Evolutionary conservation across 495 filamentous ascomycete genomes (phyloP), one percentile per base, ranked within the genome.

Genomic region (Daldinia caldariorum): DNA sequence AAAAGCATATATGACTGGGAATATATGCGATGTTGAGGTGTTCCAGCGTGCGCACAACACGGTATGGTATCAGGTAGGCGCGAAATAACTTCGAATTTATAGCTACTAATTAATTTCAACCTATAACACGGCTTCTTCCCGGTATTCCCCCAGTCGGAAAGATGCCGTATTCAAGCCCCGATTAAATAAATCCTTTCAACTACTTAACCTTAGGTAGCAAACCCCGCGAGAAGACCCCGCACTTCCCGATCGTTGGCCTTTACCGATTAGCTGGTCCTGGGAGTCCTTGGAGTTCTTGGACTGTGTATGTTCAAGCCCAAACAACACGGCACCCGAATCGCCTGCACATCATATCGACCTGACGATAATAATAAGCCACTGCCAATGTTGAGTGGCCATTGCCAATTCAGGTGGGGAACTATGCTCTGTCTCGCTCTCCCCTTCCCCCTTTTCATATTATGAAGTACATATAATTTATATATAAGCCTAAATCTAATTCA

Each of bases 191-290:
- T 16, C 16, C 34, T 29, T 2, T 39, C 22, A 41, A 43, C 61
- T 41, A 35, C 26, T 1, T 26, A 26, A 3, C 3, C 1, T 1
- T 26, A 26, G 26, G 45, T 45, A 45, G 6, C 26, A 32, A 70
- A 65, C 57, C 59, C 61, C 49, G 63, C 58, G 57, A 57, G 26
- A 20, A 65, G 35, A 70, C 67, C 67, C 67, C 67, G 67, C 67
- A 55, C 47, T 43, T 39, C 37, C 57, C 55, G 50, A 47, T 56
- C 5, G 39, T 53, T 26, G 26, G 5, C 4, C 67, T 65, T 61
- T 49, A 35, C 57, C 50, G 41, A 61, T 58, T 49, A 51, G 56
- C 47, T 31, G 31, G 56, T 43, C 43, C 43, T 47, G 10, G 10
- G 34, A 41, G 41, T 51, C 13, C 39, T 22, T 57, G 22, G 34